Percentiles rank a stretch among this genome's conserved stretches.
Conservation (phyloP, 2,329 filamentous ascomycete species). For the Alternaria sp. region DNA sequence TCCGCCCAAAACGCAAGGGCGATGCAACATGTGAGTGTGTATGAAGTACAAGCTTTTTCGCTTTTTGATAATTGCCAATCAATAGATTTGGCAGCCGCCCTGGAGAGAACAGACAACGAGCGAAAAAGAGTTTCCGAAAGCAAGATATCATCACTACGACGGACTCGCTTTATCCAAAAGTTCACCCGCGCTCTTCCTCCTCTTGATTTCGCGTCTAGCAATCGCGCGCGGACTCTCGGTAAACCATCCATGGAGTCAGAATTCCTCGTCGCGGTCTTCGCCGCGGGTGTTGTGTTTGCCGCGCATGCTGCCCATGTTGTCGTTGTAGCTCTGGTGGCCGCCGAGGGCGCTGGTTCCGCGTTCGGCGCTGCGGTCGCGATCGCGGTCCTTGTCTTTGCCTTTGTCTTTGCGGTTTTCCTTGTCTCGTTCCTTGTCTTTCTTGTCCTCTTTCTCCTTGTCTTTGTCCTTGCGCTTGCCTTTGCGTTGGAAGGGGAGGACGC, state of each 20-base stretch:
- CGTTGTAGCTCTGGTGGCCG: conserved; percentile 18
- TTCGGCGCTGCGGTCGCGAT: conserved; percentile 7
- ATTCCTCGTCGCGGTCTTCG: conserved; percentile 30
- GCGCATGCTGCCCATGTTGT: not conserved
- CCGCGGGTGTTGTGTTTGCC: not conserved
- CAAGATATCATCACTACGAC: not conserved
- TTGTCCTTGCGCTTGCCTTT: conserved; percentile 44
- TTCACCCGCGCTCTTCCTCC: conserved; percentile 42
- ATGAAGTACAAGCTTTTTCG: not conserved
- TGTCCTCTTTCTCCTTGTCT: conserved; percentile 33
- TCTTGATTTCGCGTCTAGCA: conserved; percentile 30
- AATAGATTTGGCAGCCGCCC: too few species aligned
- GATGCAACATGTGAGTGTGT: not conserved
- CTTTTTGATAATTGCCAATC: not conserved
- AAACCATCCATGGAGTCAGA: conserved; percentile 48
- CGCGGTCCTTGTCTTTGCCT: conserved; percentile 22
- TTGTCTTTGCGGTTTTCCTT: conserved; percentile 22
- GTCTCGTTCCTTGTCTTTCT: conserved; percentile 25
- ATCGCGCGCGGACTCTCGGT: conserved; percentile 18
- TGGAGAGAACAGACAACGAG: not conserved
- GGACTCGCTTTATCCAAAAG: conserved; percentile 21
- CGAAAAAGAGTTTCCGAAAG: not conserved
- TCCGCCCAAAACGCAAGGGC: not conserved
- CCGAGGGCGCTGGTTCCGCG: conserved; percentile 30
- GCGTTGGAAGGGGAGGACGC: conserved; percentile 46